Base-by-base conservation (phyloP, 768 basidiomycete genomes). In the Tulasnella sp. region DNA sequence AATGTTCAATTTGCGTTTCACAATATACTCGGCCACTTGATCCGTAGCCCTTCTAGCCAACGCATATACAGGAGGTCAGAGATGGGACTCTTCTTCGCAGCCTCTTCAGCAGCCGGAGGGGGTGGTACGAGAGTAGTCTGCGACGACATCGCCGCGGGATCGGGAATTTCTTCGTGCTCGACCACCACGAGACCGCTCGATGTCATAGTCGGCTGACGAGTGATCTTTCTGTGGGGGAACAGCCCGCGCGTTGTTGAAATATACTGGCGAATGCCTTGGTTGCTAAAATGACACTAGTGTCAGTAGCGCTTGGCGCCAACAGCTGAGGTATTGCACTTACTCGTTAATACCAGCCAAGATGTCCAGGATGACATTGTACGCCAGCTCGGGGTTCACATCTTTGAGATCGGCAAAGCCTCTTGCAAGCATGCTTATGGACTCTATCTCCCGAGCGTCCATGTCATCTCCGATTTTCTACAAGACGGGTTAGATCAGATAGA, bases 41-140 rank as follows among this genome's bases (percentile, higher is more conserved):
- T 73, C 69, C 81, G 84, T 52, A 96, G 71, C 2, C 92, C 92
- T 65, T 96, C 88, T 23, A 97, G 73, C 93, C 94, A 98, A 48
- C 94, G 81, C 77, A 93, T 83, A 68, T 97, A 98, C n/a, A 98
- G 73, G 62, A 98, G 76, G 67, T 98, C 94, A 19, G 91, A 87
- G 27, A 98, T 91, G 5, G 93, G 91, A 55, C 45, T 70, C 64
- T 45, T 64, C 57, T 67, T 83, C 9, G 48, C 32, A 12, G 37
- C 55, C 21, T 57, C 59, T 2, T 57, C 49, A 15, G 74, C 23
- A 65, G 63, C 43, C 60, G 63, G 31, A 74, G 65, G 21, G 29
- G 60, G 60, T 9, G 57, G 57, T n/a, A 57, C 55, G 15, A 57
- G 45, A 12, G 55, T 57, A 3, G 55, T 45, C 32, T 57, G 55